Evolutionary conservation across 139 green algal genomes (phyloP).

Genomic region (Asterochloris sp.): DNA sequence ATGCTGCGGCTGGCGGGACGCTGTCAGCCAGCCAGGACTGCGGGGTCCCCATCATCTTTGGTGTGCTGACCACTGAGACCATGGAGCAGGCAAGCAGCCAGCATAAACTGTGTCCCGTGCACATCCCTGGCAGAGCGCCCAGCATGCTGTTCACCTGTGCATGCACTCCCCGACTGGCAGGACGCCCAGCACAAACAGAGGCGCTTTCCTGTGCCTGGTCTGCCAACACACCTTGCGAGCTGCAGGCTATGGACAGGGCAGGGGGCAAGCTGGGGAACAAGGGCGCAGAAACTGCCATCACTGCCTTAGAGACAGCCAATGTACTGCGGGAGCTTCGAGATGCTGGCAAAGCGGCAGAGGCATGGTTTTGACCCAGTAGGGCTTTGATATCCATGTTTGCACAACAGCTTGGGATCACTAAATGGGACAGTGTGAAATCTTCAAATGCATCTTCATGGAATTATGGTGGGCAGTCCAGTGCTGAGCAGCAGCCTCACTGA

Average conservation of each 20-base stretch:
- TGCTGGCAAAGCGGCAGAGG: constrained; percentile 47
- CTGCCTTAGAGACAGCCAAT: constrained; percentile 85
- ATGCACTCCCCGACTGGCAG: not conserved
- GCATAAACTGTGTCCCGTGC: not conserved
- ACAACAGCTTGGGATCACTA: too few species aligned
- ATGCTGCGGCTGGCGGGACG: constrained; percentile 74
- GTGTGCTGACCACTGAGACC: constrained; percentile 91
- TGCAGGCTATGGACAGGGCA: constrained; percentile 88
- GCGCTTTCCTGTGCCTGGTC: not conserved
- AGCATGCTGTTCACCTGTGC: not conserved
- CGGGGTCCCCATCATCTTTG: constrained; percentile 89
- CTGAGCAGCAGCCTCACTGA: too few species aligned
- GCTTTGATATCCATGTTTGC: too few species aligned
- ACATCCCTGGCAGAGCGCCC: not conserved
- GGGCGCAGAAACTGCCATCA: constrained; percentile 82
- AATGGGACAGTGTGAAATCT: too few species aligned
- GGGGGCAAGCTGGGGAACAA: constrained; percentile 98
- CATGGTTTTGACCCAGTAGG: constrained; percentile 18
- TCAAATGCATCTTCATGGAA: too few species aligned
- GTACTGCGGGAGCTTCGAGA: constrained; percentile 52
- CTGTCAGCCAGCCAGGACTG: constrained; percentile 66
- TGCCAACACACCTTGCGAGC: not conserved
- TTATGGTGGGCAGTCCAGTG: too few species aligned
- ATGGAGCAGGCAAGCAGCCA: constrained; percentile 77
- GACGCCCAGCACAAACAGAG: not conserved